Evolutionary conservation across 2,329 filamentous ascomycete species (phyloP).

Genomic region (Colletotrichum musae): DNA sequence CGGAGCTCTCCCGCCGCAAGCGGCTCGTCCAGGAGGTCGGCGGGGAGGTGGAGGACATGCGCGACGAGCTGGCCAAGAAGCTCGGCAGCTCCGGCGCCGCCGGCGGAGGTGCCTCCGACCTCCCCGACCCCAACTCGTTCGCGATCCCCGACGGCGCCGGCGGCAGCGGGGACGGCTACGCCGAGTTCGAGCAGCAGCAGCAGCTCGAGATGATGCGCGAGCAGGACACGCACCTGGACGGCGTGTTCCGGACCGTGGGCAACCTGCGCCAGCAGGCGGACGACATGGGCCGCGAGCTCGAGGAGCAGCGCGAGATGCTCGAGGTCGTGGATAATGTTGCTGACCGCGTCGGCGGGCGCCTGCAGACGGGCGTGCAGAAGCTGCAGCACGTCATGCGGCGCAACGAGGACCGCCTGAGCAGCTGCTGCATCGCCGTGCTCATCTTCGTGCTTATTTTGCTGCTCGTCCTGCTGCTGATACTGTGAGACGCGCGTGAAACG

Average conservation of each 20-base stretch:
- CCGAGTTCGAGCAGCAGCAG: slow-evolving; percentile 88
- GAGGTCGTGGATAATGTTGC: slow-evolving; percentile 87
- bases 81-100: slow-evolving; percentile 54
- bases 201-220: slow-evolving; percentile 94
- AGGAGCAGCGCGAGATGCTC: slow-evolving; percentile 93
- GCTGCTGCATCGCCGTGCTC: slow-evolving; percentile 90
- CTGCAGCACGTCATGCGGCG: slow-evolving; percentile 86
- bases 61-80: slow-evolving; percentile 79
- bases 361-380: slow-evolving; percentile 89
- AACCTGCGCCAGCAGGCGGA: slow-evolving; percentile 92
- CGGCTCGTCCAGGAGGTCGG: slow-evolving; percentile 91
- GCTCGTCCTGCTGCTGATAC: slow-evolving; percentile 80
- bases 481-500: slow-evolving; percentile 55
- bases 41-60: slow-evolving; percentile 90
- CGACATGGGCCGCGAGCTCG: slow-evolving; percentile 95
- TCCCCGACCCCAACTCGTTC: slow-evolving; percentile 70
- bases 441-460: slow-evolving; percentile 91
- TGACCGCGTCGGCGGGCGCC: slow-evolving; percentile 87
- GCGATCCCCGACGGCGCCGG: slow-evolving; percentile 69
- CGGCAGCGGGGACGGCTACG: slow-evolving; percentile 71
- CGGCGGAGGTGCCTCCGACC: slow-evolving; percentile 57
- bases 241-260: slow-evolving; percentile 92
- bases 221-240: slow-evolving; percentile 93
- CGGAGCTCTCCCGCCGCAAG: slow-evolving; percentile 85
- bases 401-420: slow-evolving; percentile 91